A percentile compares a stretch with the other conserved stretches of the same genome.
phyloP scores from a whole-genome alignment of 2,329 filamentous ascomycete species.

The Aspergillus phoenicis region DNA sequence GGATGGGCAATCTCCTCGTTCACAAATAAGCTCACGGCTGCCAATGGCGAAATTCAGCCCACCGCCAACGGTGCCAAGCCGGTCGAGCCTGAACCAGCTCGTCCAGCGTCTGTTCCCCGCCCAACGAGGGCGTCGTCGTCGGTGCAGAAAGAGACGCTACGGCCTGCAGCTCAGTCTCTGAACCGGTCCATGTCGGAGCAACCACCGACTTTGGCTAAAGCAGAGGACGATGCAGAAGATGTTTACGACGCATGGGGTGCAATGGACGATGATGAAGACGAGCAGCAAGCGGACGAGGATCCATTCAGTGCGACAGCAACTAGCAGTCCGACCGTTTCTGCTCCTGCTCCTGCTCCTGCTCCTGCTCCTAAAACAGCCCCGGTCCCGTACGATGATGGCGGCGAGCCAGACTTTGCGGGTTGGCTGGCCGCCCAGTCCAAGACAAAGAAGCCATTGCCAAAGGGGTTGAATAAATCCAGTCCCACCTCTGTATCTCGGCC shows the following conservation, averaged over 20 bases:
- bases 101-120: slow-evolving; percentile 54
- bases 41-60: slow-evolving; percentile 81
- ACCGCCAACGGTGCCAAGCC: slow-evolving; percentile 51
- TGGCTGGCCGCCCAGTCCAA: slow-evolving; percentile 87
- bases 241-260: slow-evolving; percentile 75
- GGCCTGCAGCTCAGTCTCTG: slow-evolving; percentile 32
- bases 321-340: slow-evolving; percentile 20
- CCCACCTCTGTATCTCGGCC: slow-evolving; percentile 42
- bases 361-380: slow-evolving; percentile 37
- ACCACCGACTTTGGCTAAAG: slow-evolving; percentile 45
- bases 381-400: slow-evolving; percentile 74
- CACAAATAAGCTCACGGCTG: slow-evolving; percentile 86
- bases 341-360: slow-evolving; percentile 22
- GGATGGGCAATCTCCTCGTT: slow-evolving; percentile 99
- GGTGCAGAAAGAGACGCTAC: slow-evolving; percentile 27
- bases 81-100: slow-evolving; percentile 45
- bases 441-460: slow-evolving; percentile 78
- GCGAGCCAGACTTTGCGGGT: slow-evolving; percentile 92
- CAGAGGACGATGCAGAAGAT: slow-evolving; percentile 60
- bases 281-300: slow-evolving; percentile 50
- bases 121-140: slow-evolving; percentile 37
- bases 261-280: slow-evolving; percentile 60
- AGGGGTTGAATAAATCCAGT: slow-evolving; percentile 71
- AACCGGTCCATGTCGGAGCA: slow-evolving; percentile 46
- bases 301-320: slow-evolving; percentile 38